Evolutionary conservation across 257 asterid genomes (phyloP).

Genomic region (Agastache rugosa): DNA sequence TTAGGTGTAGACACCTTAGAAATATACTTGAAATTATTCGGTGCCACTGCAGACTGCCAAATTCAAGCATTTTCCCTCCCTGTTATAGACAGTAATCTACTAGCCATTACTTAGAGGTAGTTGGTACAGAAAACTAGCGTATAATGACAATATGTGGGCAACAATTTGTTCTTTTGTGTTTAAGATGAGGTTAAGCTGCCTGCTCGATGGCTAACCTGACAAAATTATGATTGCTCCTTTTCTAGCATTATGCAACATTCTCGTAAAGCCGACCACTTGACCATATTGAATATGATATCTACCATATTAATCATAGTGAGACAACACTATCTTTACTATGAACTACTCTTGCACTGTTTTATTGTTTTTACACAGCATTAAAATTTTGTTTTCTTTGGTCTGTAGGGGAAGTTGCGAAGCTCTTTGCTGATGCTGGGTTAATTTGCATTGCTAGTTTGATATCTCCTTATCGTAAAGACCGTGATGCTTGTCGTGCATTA

Average conservation of each 20-base stretch:
- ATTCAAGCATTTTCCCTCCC: background rate
- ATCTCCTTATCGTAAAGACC: slow-evolving; percentile 96
- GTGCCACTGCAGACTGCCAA: slow-evolving; percentile 13
- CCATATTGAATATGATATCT: background rate
- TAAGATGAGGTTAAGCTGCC: slow-evolving; percentile 15
- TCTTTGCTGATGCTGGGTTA: slow-evolving; percentile 96
- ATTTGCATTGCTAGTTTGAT: slow-evolving; percentile 95
- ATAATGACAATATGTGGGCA: slow-evolving; percentile 2
- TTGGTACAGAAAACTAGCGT: slow-evolving; percentile 16
- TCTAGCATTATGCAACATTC: background rate
- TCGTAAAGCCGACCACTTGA: slow-evolving; percentile 13
- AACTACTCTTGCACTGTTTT: slow-evolving; percentile 6
- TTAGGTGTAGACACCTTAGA: background rate
- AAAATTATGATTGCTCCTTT: background rate
- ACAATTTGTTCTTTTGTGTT: slow-evolving; percentile 9
- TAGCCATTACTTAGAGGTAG: slow-evolving; percentile 24
- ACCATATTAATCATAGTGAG: background rate
- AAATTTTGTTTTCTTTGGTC: slow-evolving; percentile 14
- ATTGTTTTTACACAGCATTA: background rate
- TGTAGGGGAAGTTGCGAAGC: slow-evolving; percentile 94
- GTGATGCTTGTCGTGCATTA: slow-evolving; percentile 90
- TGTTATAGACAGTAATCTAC: slow-evolving; percentile 16
- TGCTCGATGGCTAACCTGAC: slow-evolving; percentile 13
- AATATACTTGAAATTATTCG: slow-evolving; percentile 1
- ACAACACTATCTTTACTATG: slow-evolving; percentile 1